Percentiles rank a stretch among this genome's conserved stretches.
phyloP scores from a whole-genome alignment of 805 yeast genomes.

The Candida fluviatilis region DNA sequence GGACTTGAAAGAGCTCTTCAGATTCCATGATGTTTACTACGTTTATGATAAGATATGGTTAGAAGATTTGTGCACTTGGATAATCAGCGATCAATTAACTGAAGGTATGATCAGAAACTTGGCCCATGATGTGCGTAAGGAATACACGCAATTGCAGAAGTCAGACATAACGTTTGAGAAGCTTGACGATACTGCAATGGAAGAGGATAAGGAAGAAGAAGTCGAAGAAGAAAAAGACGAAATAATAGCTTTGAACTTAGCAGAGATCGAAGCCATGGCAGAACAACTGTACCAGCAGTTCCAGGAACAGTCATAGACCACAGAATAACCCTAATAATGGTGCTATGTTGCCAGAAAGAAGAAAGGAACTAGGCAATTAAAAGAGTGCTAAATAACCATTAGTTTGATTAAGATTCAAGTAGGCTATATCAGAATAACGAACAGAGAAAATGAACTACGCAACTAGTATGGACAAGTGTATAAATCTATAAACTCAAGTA shows the following conservation, averaged over 20 bases:
- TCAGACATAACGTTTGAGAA: conserved; percentile 56
- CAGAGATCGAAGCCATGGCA: conserved; percentile 57
- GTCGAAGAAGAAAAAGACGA: conserved; percentile 20
- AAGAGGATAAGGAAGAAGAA: conserved; percentile 8
- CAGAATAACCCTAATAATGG: too few species aligned
- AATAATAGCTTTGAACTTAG: conserved; percentile 42
- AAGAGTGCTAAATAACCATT: too few species aligned
- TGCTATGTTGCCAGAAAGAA: too few species aligned
- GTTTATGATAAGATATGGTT: conserved; percentile 75
- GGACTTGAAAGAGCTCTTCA: conserved; percentile 64
- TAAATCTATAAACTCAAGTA: too few species aligned
- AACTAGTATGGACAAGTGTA: too few species aligned
- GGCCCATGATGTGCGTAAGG: conserved; percentile 60
- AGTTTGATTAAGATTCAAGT: too few species aligned
- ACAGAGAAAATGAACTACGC: too few species aligned
- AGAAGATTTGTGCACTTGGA: conserved; percentile 77
- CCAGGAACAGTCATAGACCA: conserved; percentile 6
- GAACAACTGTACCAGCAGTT: conserved; percentile 30
- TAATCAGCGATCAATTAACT: conserved; percentile 54
- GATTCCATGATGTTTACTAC: conserved; percentile 80
- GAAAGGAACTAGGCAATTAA: too few species aligned
- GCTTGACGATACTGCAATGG: conserved; percentile 17
- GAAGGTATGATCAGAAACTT: conserved; percentile 57
- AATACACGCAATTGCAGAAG: conserved; percentile 33
- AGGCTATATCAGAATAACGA: too few species aligned